Percentiles rank a stretch among this genome's conserved stretches.
Conservation (phyloP, 305 asterid species). For the Stenogyne calaminthoides region DNA sequence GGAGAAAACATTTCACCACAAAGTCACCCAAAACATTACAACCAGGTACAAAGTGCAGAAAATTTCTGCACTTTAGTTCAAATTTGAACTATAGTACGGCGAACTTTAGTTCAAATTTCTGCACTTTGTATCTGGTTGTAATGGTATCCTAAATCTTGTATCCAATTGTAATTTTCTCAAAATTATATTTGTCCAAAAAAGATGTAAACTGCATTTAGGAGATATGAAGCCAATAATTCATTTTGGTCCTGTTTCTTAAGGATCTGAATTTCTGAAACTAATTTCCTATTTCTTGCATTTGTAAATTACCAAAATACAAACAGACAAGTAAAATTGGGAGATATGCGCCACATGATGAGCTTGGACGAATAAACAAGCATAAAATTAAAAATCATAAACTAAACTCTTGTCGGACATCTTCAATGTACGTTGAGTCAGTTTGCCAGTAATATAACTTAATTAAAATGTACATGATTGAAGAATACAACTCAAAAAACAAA, state of each 20-base stretch:
- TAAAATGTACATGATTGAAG: neutral
- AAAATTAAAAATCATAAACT: neutral
- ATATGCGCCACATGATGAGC: neutral
- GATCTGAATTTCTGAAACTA: neutral
- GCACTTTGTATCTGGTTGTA: too few relatives aligned
- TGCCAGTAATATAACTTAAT: neutral
- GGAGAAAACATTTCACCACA: too few relatives aligned
- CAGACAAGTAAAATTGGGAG: slow-evolving; percentile 4
- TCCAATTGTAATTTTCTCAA: too few relatives aligned
- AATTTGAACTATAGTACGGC: too few relatives aligned
- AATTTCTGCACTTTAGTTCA: too few relatives aligned
- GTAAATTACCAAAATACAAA: slow-evolving; percentile 4
- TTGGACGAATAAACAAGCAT: neutral
- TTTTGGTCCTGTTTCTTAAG: neutral
- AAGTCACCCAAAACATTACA: too few relatives aligned
- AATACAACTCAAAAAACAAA: neutral
- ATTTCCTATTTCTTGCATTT: neutral
- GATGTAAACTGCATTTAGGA: slow-evolving; percentile 1
- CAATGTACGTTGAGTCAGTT: neutral
- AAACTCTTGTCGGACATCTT: neutral
- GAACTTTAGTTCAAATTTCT: too few relatives aligned
- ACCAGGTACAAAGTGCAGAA: too few relatives aligned
- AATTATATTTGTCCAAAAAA: slow-evolving; percentile 9
- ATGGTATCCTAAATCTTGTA: too few relatives aligned
- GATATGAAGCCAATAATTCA: neutral